These are phyloP conservation scores for Naganishia albida DNA, from an alignment of 1,284 basidiomycete species.

Conservation along the genomic window DNA sequence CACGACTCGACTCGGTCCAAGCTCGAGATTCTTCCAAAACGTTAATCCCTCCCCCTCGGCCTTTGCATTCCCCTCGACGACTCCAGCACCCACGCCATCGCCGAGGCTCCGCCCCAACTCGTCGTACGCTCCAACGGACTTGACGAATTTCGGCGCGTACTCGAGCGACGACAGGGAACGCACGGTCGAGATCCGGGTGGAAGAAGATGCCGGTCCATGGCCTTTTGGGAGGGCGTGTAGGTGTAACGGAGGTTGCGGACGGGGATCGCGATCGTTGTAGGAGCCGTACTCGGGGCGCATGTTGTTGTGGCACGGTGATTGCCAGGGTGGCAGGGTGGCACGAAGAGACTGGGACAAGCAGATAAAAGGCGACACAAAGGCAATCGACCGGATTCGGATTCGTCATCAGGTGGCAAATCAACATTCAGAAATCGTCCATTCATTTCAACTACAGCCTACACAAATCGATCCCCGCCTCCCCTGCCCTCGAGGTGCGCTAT, in stretches of 20 bases:
- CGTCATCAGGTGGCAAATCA: slow-evolving; percentile 20
- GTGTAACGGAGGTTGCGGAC: slow-evolving; percentile 28
- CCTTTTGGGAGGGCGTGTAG: slow-evolving; percentile 23
- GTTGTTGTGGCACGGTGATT: too few species aligned
- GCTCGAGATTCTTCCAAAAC: slow-evolving; percentile 31
- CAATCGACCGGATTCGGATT: slow-evolving; percentile 16
- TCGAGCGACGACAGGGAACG: slow-evolving; percentile 17
- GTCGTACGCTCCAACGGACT: slow-evolving; percentile 20
- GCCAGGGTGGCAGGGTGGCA: too few species aligned
- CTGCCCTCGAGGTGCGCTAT: slow-evolving; percentile 33
- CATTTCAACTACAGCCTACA: neutral
- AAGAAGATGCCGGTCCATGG: slow-evolving; percentile 27
- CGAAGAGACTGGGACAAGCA: too few species aligned
- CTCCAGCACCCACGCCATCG: slow-evolving; percentile 5
- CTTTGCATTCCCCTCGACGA: neutral
- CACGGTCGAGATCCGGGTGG: slow-evolving; percentile 5
- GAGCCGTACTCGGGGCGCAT: slow-evolving; percentile 3
- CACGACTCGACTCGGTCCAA: neutral
- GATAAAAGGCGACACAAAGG: too few species aligned
- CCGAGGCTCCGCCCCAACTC: slow-evolving; percentile 20
- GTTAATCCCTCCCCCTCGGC: slow-evolving; percentile 10
- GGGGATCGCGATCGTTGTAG: neutral
- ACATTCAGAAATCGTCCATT: neutral
- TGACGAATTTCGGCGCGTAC: slow-evolving; percentile 18
- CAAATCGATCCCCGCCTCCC: slow-evolving; percentile 17